Conservation (phyloP, 73 alveolate genomes). For the Paramecium sonneborni region DNA sequence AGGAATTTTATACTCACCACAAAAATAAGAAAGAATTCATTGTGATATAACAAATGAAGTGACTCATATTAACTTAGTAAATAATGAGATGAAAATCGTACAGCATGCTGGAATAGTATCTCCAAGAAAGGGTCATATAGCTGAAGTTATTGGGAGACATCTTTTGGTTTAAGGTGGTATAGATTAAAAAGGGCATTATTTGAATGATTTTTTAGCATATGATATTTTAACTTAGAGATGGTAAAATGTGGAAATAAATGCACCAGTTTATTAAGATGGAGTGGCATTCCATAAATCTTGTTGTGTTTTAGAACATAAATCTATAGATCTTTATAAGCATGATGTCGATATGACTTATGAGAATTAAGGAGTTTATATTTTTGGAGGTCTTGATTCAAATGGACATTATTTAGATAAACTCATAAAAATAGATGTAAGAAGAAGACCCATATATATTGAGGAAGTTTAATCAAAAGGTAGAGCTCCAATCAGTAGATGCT, state of each 20-base stretch:
- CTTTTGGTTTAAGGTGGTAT: constrained; percentile 8
- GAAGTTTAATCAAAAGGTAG: constrained; percentile 21
- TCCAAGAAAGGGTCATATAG: constrained; percentile 24
- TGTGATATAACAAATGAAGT: not conserved
- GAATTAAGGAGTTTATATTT: constrained; percentile 1
- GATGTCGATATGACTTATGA: not conserved
- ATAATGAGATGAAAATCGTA: not conserved
- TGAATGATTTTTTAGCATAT: not conserved
- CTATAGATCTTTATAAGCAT: not conserved
- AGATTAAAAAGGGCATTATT: constrained; percentile 10
- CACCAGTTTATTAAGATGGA: not conserved
- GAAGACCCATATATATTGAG: not conserved
- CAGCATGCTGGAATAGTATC: not conserved
- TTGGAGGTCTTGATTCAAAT: constrained; percentile 15
- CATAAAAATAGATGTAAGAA: not conserved
- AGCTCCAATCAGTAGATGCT: constrained; percentile 20
- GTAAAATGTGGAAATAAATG: not conserved
- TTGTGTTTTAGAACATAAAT: not conserved
- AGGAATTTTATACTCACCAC: not conserved
- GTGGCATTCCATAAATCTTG: constrained; percentile 37
- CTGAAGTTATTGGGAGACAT: not conserved
- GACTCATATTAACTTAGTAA: not conserved
- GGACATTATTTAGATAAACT: constrained; percentile 35
- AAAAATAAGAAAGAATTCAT: not conserved
- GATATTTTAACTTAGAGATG: constrained; percentile 12